These are phyloP conservation scores for Exophiala oligosperma DNA, from an alignment of 2,329 filamentous ascomycete genomes.

Conservation along the genomic window DNA sequence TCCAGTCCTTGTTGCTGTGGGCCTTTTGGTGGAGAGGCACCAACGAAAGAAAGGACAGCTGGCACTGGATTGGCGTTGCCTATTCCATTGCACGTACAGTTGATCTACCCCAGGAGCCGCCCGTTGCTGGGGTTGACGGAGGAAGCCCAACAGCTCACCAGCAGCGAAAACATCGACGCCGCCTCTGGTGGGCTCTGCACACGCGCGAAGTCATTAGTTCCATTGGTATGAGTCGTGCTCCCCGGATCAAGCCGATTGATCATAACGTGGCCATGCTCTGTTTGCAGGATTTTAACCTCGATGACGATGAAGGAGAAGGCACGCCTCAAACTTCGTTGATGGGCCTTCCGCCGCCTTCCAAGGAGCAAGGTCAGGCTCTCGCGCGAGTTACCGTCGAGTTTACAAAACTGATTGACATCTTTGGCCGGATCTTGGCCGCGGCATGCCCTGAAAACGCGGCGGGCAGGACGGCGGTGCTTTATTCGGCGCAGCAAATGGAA, in stretches of 20 bases:
- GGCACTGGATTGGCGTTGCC: conserved; percentile 96
- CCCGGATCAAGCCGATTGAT: conserved; percentile 87
- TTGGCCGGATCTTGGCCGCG: conserved; percentile 3
- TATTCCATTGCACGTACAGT: conserved; percentile 91
- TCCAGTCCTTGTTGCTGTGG: conserved; percentile 88
- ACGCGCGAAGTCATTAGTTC: conserved; percentile 9
- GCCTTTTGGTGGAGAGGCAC: conserved; percentile 97
- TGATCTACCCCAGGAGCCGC: conserved; percentile 45
- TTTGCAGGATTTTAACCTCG: conserved; percentile 79
- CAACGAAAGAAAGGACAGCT: conserved; percentile 94
- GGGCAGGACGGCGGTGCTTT: conserved; percentile 8
- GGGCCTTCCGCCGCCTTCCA: neutral
- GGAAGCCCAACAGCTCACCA: neutral
- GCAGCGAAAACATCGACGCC: neutral
- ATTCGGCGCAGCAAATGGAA: conserved; percentile 7
- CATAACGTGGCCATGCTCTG: conserved; percentile 89
- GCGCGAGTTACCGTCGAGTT: conserved; percentile 4
- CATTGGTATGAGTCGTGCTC: conserved; percentile 58
- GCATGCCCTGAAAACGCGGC: conserved; percentile 7
- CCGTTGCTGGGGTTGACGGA: neutral
- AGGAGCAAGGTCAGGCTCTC: neutral
- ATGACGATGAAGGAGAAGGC: neutral
- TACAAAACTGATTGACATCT: conserved; percentile 4
- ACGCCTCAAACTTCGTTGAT: neutral
- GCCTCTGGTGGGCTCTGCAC: conserved; percentile 11